Conservation (phyloP, 495 filamentous ascomycete species). For the Podospora sp. region DNA sequence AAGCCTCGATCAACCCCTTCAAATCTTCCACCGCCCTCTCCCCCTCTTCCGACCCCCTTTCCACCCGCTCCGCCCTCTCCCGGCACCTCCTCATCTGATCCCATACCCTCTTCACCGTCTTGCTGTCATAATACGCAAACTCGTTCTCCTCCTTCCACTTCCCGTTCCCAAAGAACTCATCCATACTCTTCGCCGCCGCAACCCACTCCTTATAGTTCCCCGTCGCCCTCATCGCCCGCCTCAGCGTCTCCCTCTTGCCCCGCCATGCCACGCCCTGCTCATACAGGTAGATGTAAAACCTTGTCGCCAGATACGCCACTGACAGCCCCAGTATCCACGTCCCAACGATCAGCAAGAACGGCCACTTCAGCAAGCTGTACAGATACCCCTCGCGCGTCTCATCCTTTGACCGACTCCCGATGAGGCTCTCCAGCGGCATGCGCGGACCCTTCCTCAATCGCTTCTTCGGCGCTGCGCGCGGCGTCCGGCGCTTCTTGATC, state of each 20-base stretch:
- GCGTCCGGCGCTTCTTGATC: conserved; percentile 18
- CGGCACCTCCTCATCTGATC: conserved; percentile 69
- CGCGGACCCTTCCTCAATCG: conserved; percentile 34
- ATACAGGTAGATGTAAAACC: conserved; percentile 86
- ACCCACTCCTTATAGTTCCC: conserved; percentile 83
- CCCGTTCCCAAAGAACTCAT: conserved; percentile 79
- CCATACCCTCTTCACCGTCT: conserved; percentile 74
- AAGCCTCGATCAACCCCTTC: conserved; percentile 75
- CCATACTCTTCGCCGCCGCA: conserved; percentile 72
- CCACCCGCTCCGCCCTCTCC: conserved; percentile 57
- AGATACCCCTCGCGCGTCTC: conserved; percentile 93
- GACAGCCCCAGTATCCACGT: conserved; percentile 74
- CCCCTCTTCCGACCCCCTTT: conserved; percentile 20
- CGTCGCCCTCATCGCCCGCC: conserved; percentile 68
- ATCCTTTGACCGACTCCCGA: conserved; percentile 66
- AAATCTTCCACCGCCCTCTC: conserved; percentile 70
- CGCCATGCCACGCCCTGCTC: conserved; percentile 78
- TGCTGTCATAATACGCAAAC: conserved; percentile 92
- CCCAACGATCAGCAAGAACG: conserved; percentile 74
- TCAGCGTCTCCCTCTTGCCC: conserved; percentile 68
- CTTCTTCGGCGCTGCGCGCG: conserved; percentile 35
- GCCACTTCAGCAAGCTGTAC: conserved; percentile 89
- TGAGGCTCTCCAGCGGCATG: conserved; percentile 21
- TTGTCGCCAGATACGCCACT: conserved; percentile 74
- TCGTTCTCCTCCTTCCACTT: conserved; percentile 85